phyloP scores from a whole-genome alignment of 2,329 filamentous ascomycete species.

The Biscogniauxia mediterranea region DNA sequence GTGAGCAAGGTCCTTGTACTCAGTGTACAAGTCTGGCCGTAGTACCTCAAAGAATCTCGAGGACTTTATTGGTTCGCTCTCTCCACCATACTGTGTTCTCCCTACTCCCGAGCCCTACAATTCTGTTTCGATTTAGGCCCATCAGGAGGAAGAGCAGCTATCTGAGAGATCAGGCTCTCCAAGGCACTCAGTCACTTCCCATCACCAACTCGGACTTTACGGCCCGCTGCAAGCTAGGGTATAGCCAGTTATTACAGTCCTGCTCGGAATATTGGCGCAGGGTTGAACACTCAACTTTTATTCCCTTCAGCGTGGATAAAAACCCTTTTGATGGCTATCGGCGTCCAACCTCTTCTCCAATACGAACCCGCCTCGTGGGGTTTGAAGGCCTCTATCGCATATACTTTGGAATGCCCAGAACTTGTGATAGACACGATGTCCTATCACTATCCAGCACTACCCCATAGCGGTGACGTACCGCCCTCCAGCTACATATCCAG shows the following conservation, averaged over 20 bases:
- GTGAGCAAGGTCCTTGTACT: slow-evolving; percentile 23
- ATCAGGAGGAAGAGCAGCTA: slow-evolving; percentile 13
- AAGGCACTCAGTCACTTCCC: slow-evolving; percentile 6
- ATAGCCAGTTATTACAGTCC: slow-evolving; percentile 3
- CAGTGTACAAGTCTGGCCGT: slow-evolving; percentile 25
- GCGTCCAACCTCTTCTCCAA: slow-evolving; percentile 31
- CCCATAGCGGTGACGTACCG: slow-evolving; percentile 40
- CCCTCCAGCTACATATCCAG: slow-evolving; percentile 37
- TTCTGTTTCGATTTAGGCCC: slow-evolving; percentile 23
- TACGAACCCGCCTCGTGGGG: slow-evolving; percentile 34
- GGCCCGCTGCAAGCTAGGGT: slow-evolving; percentile 15
- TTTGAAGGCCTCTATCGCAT: slow-evolving; percentile 29
- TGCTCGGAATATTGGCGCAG: slow-evolving; percentile 8
- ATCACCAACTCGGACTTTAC: slow-evolving; percentile 9
- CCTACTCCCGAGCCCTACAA: slow-evolving; percentile 22
- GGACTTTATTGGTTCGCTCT: slow-evolving; percentile 30
- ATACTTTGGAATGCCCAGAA: slow-evolving; percentile 28
- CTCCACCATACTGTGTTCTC: slow-evolving; percentile 23
- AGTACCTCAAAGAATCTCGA: slow-evolving; percentile 20
- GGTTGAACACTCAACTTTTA: slow-evolving; percentile 9
- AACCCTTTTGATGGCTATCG: slow-evolving; percentile 36
- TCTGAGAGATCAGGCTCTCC: slow-evolving; percentile 6
- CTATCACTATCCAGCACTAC: slow-evolving; percentile 47
- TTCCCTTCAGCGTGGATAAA: slow-evolving; percentile 5
- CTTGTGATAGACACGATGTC: slow-evolving; percentile 46